Conservation (phyloP, 2,329 filamentous ascomycete genomes). For the Fragosphaeria purpurea region DNA sequence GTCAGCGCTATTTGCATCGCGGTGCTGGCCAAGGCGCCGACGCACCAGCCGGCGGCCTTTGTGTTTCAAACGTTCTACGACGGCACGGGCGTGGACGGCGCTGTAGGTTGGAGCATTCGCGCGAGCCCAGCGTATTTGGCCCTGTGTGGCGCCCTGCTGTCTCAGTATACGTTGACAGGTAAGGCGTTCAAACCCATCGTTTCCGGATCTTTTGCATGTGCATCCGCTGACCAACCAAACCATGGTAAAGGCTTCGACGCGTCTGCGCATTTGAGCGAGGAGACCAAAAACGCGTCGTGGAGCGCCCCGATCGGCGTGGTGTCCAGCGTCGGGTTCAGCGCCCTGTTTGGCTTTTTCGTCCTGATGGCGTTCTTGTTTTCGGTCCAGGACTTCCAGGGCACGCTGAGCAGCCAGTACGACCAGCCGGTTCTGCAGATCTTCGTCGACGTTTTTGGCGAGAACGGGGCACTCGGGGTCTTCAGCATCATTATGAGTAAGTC, state of each 20-base stretch:
- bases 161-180: conserved; percentile 34
- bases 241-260: conserved; percentile 42
- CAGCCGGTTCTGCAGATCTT: conserved; percentile 51
- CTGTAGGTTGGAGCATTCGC: conserved; percentile 41
- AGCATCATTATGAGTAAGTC: conserved; percentile 36
- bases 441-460: conserved; percentile 44
- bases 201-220: no score
- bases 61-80: conserved; percentile 46
- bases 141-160: conserved; percentile 41
- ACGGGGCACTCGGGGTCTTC: conserved; percentile 46
- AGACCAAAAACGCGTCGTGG: conserved; percentile 46
- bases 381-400: conserved; percentile 44
- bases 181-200: conserved; percentile 12
- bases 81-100: conserved; percentile 35
- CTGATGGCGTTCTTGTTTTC: conserved; percentile 46
- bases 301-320: conserved; percentile 48
- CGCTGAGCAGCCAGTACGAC: conserved; percentile 32
- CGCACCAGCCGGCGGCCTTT: conserved; percentile 42
- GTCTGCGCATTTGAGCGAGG: conserved; percentile 46
- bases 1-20: conserved; percentile 43
- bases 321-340: conserved; percentile 44
- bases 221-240: no score
- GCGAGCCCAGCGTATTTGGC: conserved; percentile 46
- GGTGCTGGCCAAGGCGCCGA: conserved; percentile 47
- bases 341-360: conserved; percentile 50